Evolutionary conservation across 1,284 basidiomycete genomes (phyloP).

Genomic region (Trichosporon sp.): DNA sequence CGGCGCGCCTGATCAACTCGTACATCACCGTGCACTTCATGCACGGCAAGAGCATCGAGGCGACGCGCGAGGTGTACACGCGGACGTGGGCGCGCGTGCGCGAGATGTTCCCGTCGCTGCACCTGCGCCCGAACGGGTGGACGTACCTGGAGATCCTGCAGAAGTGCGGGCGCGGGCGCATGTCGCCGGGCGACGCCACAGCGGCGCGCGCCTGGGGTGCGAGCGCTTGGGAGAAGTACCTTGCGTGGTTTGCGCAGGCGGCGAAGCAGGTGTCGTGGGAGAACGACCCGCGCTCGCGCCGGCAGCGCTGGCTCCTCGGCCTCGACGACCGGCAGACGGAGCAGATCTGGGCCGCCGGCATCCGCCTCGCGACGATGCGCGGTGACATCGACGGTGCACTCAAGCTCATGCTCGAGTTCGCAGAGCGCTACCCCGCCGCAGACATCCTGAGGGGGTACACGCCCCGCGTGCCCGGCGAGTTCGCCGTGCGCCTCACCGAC

Average conservation of each 20-base stretch:
- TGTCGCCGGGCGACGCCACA: slow-evolving; percentile 19
- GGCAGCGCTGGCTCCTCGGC: slow-evolving; percentile 29
- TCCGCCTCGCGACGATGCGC: slow-evolving; percentile 34
- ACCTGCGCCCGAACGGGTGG: slow-evolving; percentile 53
- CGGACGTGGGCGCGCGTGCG: slow-evolving; percentile 26
- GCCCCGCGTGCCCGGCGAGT: slow-evolving; percentile 25
- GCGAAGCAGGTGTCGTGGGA: background rate
- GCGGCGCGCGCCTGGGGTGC: slow-evolving; percentile 27
- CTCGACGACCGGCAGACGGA: slow-evolving; percentile 42
- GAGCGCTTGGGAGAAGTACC: slow-evolving; percentile 37
- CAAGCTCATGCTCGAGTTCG: slow-evolving; percentile 35
- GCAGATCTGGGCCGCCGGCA: slow-evolving; percentile 35
- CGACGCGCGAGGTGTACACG: slow-evolving; percentile 43
- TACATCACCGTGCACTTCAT: slow-evolving; percentile 68
- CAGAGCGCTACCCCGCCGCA: slow-evolving; percentile 32
- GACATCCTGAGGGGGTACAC: slow-evolving; percentile 27
- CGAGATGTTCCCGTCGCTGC: background rate
- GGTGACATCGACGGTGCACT: slow-evolving; percentile 14
- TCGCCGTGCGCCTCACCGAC: slow-evolving; percentile 35
- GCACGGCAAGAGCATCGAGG: slow-evolving; percentile 54
- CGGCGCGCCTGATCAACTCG: slow-evolving; percentile 67
- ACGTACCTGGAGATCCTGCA: slow-evolving; percentile 66
- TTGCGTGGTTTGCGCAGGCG: slow-evolving; percentile 9
- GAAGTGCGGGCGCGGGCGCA: slow-evolving; percentile 53
- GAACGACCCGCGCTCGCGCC: background rate